A percentile compares a stretch with the other conserved stretches of the same genome.
These are phyloP conservation scores for Lycium ferocissimum DNA, from an alignment of 257 asterid genomes.

Conservation along the genomic window DNA sequence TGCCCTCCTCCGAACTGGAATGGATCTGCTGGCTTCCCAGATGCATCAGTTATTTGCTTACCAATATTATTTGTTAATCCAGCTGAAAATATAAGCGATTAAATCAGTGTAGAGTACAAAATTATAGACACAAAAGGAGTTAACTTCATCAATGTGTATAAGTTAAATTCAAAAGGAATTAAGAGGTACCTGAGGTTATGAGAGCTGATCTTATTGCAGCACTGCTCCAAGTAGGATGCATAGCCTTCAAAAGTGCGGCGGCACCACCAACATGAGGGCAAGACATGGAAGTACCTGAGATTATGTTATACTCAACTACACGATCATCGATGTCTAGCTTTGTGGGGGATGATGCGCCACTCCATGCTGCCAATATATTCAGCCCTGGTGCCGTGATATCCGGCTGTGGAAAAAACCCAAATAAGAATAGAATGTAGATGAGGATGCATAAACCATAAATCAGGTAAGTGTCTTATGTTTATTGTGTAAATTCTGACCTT, in stretches of 20 bases:
- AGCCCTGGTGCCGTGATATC: constrained; percentile 95
- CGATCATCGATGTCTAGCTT: constrained; percentile 59
- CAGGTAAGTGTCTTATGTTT: not conserved
- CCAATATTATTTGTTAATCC: constrained; percentile 60
- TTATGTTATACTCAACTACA: constrained; percentile 66
- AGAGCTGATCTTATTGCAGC: constrained; percentile 96
- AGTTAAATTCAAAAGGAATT: not conserved
- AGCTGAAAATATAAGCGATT: constrained; percentile 51
- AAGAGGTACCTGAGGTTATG: constrained; percentile 67
- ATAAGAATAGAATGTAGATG: not conserved
- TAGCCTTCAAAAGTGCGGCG: constrained; percentile 78
- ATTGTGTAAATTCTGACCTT: constrained; percentile 40
- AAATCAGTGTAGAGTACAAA: not conserved
- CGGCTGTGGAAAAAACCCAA: constrained; percentile 54
- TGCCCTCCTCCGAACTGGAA: constrained; percentile 91
- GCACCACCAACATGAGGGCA: constrained; percentile 86
- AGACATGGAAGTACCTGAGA: constrained; percentile 93
- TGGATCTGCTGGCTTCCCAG: constrained; percentile 74
- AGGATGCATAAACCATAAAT: not conserved
- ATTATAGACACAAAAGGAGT: not conserved
- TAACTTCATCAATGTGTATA: not conserved
- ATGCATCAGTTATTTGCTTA: constrained; percentile 57
- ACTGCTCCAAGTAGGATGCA: constrained; percentile 93
- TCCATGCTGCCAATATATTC: constrained; percentile 97
- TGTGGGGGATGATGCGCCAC: constrained; percentile 81